Evolutionary conservation across 192 early-diverging fungal genomes (phyloP), one percentile per base, ranked within the genome.

Genomic region (Jimgerdemannia flammicorona): DNA sequence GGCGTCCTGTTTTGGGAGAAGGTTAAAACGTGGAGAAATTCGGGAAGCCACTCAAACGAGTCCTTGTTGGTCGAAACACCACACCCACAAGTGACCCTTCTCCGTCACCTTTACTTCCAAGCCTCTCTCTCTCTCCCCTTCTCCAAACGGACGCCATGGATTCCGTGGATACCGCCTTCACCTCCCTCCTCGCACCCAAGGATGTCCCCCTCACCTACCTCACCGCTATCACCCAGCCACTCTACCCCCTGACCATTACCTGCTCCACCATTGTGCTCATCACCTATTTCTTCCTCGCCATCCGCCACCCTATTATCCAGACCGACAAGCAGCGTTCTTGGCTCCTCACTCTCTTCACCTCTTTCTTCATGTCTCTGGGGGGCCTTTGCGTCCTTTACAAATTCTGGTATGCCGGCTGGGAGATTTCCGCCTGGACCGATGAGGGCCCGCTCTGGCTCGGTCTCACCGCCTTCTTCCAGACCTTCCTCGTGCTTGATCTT

Each of bases 401-500:
- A 40, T n/a, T 88, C 41, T 54, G 40, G 49, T 18, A 18, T 19
- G 6, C 67, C 9, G 67, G 40, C 19, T 68, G 67, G 67, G 29
- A 68, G 9, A 6, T 68, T 9, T 68, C 67, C 6, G 19, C 29
- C 40, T 40, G 9, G 72, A 82, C 39, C 63, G 81, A 4, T 66
- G 77, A 20, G 75, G 78, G 72, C 75, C 86, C 0, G 80, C 6
- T 59, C 49, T 59, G 49, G 49, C 14, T 83, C 17, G 69, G 49
- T 19, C 71, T 89, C 1, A 72, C 86, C 6, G 83, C 82, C 3
- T 81, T 90, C 67, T 92, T 92, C 20, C 73, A 83, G 49, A 74
- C 83, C 6, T 92, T 90, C 66, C 72, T 87, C 8, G 40, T 87
- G n/a, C 74, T 80, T 70, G 90, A 92, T 78, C 76, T 92, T 6